Conservation (phyloP, 495 filamentous ascomycete genomes). For the Elasticomyces elasticus region DNA sequence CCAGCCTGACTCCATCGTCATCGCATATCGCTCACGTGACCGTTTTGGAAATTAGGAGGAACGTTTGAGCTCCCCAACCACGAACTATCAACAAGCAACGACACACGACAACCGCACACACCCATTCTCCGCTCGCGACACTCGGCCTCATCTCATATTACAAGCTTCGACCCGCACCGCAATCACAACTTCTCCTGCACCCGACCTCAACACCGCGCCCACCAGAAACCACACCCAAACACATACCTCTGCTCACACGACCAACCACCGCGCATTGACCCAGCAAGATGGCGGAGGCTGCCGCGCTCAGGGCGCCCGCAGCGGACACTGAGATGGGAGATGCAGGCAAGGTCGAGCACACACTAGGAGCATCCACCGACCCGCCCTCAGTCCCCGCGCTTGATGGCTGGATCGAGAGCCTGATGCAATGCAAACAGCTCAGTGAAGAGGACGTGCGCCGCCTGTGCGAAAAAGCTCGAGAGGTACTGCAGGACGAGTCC, state of each 20-base stretch:
- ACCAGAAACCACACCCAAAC: background rate
- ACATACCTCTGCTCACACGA: background rate
- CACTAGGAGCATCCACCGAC: constrained; percentile 53
- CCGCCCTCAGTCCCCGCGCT: constrained; percentile 82
- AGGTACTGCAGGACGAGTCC: constrained; percentile 92
- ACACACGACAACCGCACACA: no score
- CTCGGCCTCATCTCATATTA: no score
- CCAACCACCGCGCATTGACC: background rate
- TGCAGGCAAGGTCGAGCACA: constrained; percentile 76
- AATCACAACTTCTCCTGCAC: no score
- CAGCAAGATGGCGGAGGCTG: constrained; percentile 18
- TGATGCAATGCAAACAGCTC: constrained; percentile 98
- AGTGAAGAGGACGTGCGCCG: constrained; percentile 89
- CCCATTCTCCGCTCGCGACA: no score
- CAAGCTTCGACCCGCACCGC: no score
- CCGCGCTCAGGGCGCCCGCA: constrained; percentile 13
- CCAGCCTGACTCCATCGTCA: no score
- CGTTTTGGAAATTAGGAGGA: no score
- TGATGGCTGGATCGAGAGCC: constrained; percentile 95
- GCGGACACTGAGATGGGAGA: constrained; percentile 99
- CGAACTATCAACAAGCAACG: no score
- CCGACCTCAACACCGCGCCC: background rate
- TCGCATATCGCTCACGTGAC: no score
- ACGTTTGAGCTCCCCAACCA: no score
- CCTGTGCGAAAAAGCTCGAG: constrained; percentile 93